These are phyloP conservation scores for Jacaranda copaia DNA, from an alignment of 257 asterid genomes.

Conservation along the genomic window DNA sequence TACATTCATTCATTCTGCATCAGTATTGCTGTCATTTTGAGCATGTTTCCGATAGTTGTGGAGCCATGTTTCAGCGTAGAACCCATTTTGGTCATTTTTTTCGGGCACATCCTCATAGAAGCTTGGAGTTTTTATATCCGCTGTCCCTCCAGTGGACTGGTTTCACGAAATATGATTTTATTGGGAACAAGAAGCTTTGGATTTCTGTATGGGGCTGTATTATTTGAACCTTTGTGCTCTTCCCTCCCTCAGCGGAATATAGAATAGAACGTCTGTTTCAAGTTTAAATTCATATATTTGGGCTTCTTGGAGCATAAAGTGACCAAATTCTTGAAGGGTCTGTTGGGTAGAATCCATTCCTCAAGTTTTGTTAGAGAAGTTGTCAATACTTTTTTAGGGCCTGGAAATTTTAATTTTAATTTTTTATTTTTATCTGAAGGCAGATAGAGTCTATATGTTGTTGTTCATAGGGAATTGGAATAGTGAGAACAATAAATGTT, in stretches of 20 bases:
- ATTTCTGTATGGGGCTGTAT: constrained; percentile 30
- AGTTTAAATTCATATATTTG: not conserved
- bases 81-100: not conserved
- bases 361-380: constrained; percentile 36
- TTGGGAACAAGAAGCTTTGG: constrained; percentile 26
- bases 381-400: constrained; percentile 25
- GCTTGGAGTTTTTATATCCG: constrained; percentile 14
- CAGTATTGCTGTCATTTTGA: constrained; percentile 16
- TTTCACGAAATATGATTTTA: constrained; percentile 2
- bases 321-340: constrained; percentile 21
- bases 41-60: constrained; percentile 11
- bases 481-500: constrained; percentile 35
- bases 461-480: constrained; percentile 11
- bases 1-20: constrained; percentile 33
- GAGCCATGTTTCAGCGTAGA: constrained; percentile 18
- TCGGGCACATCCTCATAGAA: constrained; percentile 18
- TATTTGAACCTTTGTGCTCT: constrained; percentile 1
- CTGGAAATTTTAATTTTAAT: constrained; percentile 22
- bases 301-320: constrained; percentile 15
- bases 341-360: constrained; percentile 14
- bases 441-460: constrained; percentile 12
- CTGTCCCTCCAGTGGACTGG: constrained; percentile 1
- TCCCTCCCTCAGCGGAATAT: not conserved
- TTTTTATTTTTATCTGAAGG: constrained; percentile 26
- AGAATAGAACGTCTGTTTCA: not conserved